Base-by-base conservation (phyloP, 345 rosid species). In the Salix dunnii region DNA sequence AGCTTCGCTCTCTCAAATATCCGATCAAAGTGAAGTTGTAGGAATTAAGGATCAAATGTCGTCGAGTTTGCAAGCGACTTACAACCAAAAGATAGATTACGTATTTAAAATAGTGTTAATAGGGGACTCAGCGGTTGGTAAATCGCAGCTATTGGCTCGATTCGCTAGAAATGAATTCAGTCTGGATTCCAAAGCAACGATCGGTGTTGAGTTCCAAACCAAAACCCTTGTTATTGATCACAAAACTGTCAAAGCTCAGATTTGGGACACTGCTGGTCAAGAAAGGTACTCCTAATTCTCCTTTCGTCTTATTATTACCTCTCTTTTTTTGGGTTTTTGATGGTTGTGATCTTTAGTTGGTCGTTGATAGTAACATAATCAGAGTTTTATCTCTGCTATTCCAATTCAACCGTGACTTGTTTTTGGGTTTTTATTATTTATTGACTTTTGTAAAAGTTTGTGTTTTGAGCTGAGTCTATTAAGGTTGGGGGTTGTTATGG, bases 181-280 rank as follows among this genome's bases (percentile, higher is more conserved):
- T 72, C 66, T 90, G 4, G 92, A 89, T 67, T 88, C 94, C 3
- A 90, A 90, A 75, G 88, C 94, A 21, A 90, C 94, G 68, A 87
- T 90, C 79, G 94, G 94, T 38, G 94, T 90, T 28, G 91, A 90
- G 73, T 88, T 90, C 38, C 92, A 88, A 75, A 87, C 91, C 2
- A 89, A 87, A 74, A 90, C 91, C 55, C 82, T 90, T 70, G 48
- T 72, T 18, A 79, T 90, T 76, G 92, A 89, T 79, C 79, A 80
- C 21, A 89, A 90, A 82, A 89, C 85, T 70, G 74, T 89, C 89
- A 89, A 89, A 77, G 92, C 94, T 77, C 94, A 90, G 86, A 85
- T 89, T 81, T 90, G 94, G 94, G 94, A 90, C 73, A 90, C 94
- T 43, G 94, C 94, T 17, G 94, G 94, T 78, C 94, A 90, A 86